Evolutionary conservation across 2,329 filamentous ascomycete genomes (phyloP).

Genomic region (Fusarium euwallaceae): DNA sequence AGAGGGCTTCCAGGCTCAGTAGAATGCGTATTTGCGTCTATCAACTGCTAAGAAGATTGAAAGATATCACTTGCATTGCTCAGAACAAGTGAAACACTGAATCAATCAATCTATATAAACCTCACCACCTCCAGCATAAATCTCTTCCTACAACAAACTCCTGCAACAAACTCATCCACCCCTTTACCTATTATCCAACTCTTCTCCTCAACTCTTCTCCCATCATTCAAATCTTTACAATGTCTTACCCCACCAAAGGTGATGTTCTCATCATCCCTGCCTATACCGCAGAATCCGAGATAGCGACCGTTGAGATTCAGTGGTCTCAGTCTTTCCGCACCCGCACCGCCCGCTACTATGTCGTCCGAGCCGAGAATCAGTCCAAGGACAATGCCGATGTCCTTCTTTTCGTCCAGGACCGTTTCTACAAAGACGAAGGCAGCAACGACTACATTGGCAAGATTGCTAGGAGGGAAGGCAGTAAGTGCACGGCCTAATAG

Average conservation of each 20-base stretch:
- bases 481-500: constrained; percentile 2
- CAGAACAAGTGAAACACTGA: neutral
- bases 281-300: constrained; percentile 23
- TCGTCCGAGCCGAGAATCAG: constrained; percentile 27
- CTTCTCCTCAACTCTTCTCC: neutral
- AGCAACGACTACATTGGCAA: constrained; percentile 28
- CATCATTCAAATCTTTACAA: neutral
- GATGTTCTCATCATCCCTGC: constrained; percentile 23
- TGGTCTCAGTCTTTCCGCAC: constrained; percentile 31
- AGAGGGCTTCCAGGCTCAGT: neutral
- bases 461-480: constrained; percentile 16
- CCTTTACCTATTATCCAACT: neutral
- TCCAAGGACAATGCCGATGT: constrained; percentile 23
- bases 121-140: neutral
- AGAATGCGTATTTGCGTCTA: neutral
- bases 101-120: neutral
- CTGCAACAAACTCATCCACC: neutral
- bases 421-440: constrained; percentile 21
- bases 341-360: constrained; percentile 28
- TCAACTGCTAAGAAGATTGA: neutral
- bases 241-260: constrained; percentile 27
- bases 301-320: constrained; percentile 16
- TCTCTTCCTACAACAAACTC: neutral
- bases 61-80: neutral
- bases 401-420: constrained; percentile 31